Conservation (phyloP, 108 stramenopile genomes). For the Conticribra guillardii region DNA sequence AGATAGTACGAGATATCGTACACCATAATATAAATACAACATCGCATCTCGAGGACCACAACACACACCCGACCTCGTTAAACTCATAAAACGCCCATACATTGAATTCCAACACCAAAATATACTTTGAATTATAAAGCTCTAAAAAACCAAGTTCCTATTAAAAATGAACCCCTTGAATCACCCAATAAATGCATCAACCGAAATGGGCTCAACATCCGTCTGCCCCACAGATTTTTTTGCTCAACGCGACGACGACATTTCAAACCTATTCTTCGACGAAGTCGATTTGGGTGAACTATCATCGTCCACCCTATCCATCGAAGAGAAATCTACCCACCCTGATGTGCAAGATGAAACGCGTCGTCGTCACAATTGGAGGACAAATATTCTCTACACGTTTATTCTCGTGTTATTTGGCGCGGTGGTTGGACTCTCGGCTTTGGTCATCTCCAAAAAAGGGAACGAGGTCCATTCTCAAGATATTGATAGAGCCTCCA, state of each 20-base stretch:
- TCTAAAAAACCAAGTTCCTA: no score
- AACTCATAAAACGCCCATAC: no score
- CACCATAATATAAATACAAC: no score
- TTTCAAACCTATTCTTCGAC: background rate
- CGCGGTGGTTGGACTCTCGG: background rate
- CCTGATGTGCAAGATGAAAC: no score
- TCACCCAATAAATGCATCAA: background rate
- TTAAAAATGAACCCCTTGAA: background rate
- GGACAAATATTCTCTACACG: background rate
- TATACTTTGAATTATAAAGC: no score
- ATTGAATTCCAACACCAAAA: no score
- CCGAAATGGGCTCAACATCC: background rate
- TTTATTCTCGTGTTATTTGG: background rate
- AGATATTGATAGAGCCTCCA: background rate
- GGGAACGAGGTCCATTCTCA: background rate
- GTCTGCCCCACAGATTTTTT: background rate
- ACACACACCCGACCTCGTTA: no score
- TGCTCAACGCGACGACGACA: background rate
- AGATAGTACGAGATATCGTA: no score
- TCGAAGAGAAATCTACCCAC: background rate
- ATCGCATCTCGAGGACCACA: no score
- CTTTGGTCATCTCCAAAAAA: background rate
- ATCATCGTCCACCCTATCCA: background rate
- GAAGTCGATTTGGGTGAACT: background rate
- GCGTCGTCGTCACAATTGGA: background rate